A percentile compares a stretch with the other conserved stretches of the same genome.
Evolutionary conservation across 306 rosid genomes (phyloP).

Genomic region (Sesbania bispinosa): DNA sequence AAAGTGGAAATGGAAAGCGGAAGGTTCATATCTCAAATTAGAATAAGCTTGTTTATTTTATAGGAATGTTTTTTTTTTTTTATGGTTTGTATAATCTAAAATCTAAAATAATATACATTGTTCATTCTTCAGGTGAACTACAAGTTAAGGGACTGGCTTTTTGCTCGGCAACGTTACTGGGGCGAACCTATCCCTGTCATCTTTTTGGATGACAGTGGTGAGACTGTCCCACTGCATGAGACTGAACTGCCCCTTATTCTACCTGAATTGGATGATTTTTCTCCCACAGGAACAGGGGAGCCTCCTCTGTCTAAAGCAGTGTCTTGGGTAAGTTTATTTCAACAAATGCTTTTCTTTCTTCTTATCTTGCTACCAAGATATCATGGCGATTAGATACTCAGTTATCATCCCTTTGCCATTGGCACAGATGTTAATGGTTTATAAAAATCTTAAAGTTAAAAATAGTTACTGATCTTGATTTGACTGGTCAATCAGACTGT

Average conservation of each 20-base stretch:
- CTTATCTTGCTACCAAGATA: background rate
- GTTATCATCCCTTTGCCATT: background rate
- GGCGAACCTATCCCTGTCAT: slow-evolving; percentile 98
- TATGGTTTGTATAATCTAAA: slow-evolving; percentile 14
- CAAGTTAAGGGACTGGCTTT: slow-evolving; percentile 99
- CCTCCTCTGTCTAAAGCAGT: slow-evolving; percentile 88
- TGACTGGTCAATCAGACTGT: background rate
- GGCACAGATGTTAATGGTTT: background rate
- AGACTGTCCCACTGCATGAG: slow-evolving; percentile 68
- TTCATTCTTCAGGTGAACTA: slow-evolving; percentile 68
- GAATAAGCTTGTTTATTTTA: slow-evolving; percentile 11
- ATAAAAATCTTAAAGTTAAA: background rate
- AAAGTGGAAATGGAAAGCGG: slow-evolving; percentile 79
- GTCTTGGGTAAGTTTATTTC: slow-evolving; percentile 62
- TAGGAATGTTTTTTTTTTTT: background rate
- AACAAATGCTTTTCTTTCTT: slow-evolving; percentile 9
- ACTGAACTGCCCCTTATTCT: slow-evolving; percentile 81
- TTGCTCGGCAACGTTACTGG: slow-evolving; percentile 99
- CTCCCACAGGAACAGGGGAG: slow-evolving; percentile 95
- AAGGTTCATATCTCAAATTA: slow-evolving; percentile 51
- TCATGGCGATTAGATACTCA: slow-evolving; percentile 7
- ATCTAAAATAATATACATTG: no score
- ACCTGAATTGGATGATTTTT: slow-evolving; percentile 95
- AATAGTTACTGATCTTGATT: slow-evolving; percentile 8
- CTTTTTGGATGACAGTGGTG: slow-evolving; percentile 70